phyloP scores from a whole-genome alignment of 441 rosid genomes.

The Raphanus hybrid region DNA sequence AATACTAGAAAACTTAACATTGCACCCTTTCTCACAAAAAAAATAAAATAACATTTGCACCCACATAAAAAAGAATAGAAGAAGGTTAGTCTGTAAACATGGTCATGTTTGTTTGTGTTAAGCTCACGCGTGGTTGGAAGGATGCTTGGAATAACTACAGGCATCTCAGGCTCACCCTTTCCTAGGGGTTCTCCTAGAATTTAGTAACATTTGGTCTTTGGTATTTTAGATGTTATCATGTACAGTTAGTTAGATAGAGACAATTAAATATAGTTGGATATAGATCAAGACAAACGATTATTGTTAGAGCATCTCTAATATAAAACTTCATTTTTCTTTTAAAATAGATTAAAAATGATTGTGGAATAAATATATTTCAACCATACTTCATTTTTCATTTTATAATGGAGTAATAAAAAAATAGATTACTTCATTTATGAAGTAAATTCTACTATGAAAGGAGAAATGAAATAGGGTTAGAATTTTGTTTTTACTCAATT shows the following conservation, averaged over 20 bases:
- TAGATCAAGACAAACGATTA: too few species aligned
- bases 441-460: too few species aligned
- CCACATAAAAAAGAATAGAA: background rate
- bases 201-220: background rate
- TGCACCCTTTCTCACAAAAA: background rate
- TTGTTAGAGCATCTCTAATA: too few species aligned
- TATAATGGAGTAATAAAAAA: too few species aligned
- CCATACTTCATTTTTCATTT: too few species aligned
- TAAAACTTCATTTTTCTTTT: too few species aligned
- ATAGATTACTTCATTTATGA: too few species aligned
- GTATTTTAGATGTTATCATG: background rate
- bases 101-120: constrained; percentile 47
- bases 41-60: too few species aligned
- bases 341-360: too few species aligned
- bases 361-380: too few species aligned
- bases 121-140: constrained; percentile 46
- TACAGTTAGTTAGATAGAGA: background rate
- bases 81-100: constrained; percentile 22
- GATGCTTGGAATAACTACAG: constrained; percentile 44
- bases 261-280: background rate
- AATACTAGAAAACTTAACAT: background rate
- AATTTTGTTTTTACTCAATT: too few species aligned
- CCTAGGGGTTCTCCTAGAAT: constrained; percentile 37
- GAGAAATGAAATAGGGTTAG: too few species aligned
- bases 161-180: constrained; percentile 29